Evolutionary conservation across 2,329 filamentous ascomycete genomes (phyloP), one percentile per base, ranked within the genome.

Genomic region (Dactylellina cionopaga): DNA sequence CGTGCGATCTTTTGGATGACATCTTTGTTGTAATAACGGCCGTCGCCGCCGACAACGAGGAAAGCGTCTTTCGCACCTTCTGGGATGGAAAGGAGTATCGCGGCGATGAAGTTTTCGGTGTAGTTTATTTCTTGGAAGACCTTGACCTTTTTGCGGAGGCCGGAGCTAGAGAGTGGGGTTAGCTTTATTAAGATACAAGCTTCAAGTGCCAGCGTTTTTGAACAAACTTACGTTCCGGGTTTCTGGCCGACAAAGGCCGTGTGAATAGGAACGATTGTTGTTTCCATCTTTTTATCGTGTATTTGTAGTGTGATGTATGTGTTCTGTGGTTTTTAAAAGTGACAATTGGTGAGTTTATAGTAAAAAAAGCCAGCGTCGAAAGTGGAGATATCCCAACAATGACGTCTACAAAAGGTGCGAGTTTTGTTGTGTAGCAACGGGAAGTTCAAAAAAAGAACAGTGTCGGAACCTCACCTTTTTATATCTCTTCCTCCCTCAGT

Each of bases 81-180:
- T 29, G 95, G 95, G 78, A 99, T 99, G 56, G 95, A 96, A 74
- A 96, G 88, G 77, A 99, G 87, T 80, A 97, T 96, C 82, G 92
- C 94, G 76, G 94, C 86, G 77, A 99, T 87, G 81, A 99, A 99
- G 56, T 94, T 89, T 83, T 99, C 95, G 82, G 92, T 93, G 86
- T 99, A 99, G 84, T 99, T 87, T 72, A 89, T 85, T 83, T 97
- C 86, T 82, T 99, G 92, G 86, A 99, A 99, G 80, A 96, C 91
- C 79, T 92, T 92, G 84, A 98, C 95, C 88, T 96, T 98, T 84
- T 99, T 99, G 76, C 95, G 92, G 82, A 99, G 92, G 82, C 95
- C 95, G 77, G 95, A 99, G 77, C 94, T 98, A 79, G 66, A 74
- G 3, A 6, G 19, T 27, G 10, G 59, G 69, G 46, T 65, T 74